These are phyloP conservation scores for Pyrenula aspistea DNA, from an alignment of 495 filamentous ascomycete species.

Conservation along the genomic window DNA sequence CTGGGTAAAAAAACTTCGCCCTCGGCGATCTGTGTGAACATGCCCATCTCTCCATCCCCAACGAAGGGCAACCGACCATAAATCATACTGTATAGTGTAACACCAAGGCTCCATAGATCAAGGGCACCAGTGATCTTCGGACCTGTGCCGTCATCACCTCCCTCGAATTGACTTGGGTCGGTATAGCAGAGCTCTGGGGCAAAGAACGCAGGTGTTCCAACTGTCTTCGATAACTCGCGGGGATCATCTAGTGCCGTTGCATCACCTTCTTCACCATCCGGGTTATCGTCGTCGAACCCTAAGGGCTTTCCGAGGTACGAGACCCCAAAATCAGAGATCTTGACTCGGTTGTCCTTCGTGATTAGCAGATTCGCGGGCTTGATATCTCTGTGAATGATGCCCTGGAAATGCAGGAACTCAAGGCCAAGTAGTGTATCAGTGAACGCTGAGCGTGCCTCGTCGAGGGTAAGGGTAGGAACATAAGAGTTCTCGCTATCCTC, in stretches of 20 bases:
- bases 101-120: slow-evolving; percentile 93
- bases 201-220: slow-evolving; percentile 95
- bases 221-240: slow-evolving; percentile 90
- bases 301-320: slow-evolving; percentile 87
- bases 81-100: slow-evolving; percentile 90
- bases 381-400: slow-evolving; percentile 95
- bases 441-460: slow-evolving; percentile 78
- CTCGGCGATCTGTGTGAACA: slow-evolving; percentile 83
- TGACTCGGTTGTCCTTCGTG: slow-evolving; percentile 73
- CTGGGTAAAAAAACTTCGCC: slow-evolving; percentile 80
- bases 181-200: slow-evolving; percentile 95
- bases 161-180: slow-evolving; percentile 25
- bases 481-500: slow-evolving; percentile 74
- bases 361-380: slow-evolving; percentile 96
- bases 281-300: slow-evolving; percentile 57
- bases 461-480: slow-evolving; percentile 80
- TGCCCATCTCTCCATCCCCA: slow-evolving; percentile 76
- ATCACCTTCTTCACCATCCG: slow-evolving; percentile 72
- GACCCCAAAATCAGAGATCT: slow-evolving; percentile 99
- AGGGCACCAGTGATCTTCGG: slow-evolving; percentile 59
- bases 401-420: slow-evolving; percentile 93
- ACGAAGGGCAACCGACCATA: slow-evolving; percentile 90
- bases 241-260: slow-evolving; percentile 79
- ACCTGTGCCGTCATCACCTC: slow-evolving; percentile 27
- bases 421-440: slow-evolving; percentile 86